phyloP scores from a whole-genome alignment of 2,329 filamentous ascomycete genomes.

The Monilinia aucupariae region DNA sequence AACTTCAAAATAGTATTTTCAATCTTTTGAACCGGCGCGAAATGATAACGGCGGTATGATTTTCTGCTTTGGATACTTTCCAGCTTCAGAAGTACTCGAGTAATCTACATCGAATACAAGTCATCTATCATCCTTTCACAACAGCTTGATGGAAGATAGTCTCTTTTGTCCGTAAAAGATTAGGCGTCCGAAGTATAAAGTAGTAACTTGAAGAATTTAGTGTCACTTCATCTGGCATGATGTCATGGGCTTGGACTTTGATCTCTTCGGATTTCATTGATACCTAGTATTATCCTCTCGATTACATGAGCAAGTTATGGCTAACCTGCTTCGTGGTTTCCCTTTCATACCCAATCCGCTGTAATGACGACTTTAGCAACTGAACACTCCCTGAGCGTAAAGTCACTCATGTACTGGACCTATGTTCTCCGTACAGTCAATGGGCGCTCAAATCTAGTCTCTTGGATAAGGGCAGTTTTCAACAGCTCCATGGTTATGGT shows the following conservation, averaged over 20 bases:
- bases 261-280: too few species aligned
- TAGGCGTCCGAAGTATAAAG: too few species aligned
- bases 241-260: background rate
- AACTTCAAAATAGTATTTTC: background rate
- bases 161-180: background rate
- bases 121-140: too few species aligned
- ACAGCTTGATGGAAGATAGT: too few species aligned
- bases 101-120: background rate
- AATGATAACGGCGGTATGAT: background rate
- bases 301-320: background rate
- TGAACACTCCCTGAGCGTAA: background rate
- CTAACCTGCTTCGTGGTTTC: too few species aligned
- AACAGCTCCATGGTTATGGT: background rate
- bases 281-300: background rate
- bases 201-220: rapidly evolving
- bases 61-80: background rate
- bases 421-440: too few species aligned
- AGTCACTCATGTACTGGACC: too few species aligned
- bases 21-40: background rate
- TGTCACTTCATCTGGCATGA: background rate
- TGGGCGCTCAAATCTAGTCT: rapidly evolving
- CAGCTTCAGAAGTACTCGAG: too few species aligned
- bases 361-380: background rate
- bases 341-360: too few species aligned
- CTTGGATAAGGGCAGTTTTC: background rate